Conservation (phyloP, 495 filamentous ascomycete genomes). For the Aspergillus haitiensis region DNA sequence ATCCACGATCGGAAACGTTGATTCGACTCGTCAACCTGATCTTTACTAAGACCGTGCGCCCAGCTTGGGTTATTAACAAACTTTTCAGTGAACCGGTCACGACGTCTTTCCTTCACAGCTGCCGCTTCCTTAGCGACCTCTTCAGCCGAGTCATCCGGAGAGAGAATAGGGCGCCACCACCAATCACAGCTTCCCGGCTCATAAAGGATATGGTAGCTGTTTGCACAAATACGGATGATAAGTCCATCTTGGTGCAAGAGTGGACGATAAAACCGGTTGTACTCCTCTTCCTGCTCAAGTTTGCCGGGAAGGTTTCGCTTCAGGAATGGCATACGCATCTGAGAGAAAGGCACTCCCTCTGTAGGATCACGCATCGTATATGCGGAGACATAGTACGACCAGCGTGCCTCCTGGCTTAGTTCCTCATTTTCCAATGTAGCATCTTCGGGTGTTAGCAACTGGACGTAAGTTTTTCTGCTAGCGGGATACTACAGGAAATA, state of each 20-base stretch:
- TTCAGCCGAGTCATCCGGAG: conserved; percentile 43
- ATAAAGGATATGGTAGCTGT: conserved; percentile 79
- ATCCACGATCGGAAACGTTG: conserved; percentile 56
- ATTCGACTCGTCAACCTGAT: conserved; percentile 69
- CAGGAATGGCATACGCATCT: conserved; percentile 66
- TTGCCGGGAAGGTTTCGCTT: conserved; percentile 70
- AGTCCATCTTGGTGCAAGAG: conserved; percentile 71
- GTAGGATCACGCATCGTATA: conserved; percentile 87
- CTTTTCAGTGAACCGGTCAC: conserved; percentile 66
- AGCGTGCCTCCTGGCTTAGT: conserved; percentile 59
- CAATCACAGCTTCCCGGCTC: conserved; percentile 65
- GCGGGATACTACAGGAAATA: conserved; percentile 50
- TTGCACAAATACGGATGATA: conserved; percentile 74
- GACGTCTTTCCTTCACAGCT: conserved; percentile 55
- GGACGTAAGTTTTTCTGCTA: conserved; percentile 60
- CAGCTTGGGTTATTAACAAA: conserved; percentile 72
- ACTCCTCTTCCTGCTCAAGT: conserved; percentile 50
- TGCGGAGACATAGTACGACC: conserved; percentile 92
- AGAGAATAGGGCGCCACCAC: conserved; percentile 48
- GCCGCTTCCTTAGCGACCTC: conserved; percentile 45
- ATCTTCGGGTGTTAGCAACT: conserved; percentile 77
- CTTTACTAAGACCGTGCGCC: conserved; percentile 70
- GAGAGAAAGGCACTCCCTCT: conserved; percentile 70
- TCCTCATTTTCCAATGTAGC: conserved; percentile 69
- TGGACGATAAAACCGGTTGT: conserved; percentile 51